Conservation (phyloP, 2,329 filamentous ascomycete genomes). For the Onygena corvina region DNA sequence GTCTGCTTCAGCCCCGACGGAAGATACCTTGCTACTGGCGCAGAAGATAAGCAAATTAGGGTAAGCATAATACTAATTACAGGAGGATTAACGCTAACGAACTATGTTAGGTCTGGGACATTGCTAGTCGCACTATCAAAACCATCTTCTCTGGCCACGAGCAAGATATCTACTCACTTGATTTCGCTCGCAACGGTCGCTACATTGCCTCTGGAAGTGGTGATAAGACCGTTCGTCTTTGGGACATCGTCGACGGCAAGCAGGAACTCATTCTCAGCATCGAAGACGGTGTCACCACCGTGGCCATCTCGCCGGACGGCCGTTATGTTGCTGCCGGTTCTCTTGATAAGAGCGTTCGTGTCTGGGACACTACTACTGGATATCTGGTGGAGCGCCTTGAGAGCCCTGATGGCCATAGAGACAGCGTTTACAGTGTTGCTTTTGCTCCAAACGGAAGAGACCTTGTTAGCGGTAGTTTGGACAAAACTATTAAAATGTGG, state of each 20-base stretch:
- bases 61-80: slow-evolving; percentile 42
- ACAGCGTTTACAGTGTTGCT: slow-evolving; percentile 90
- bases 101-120: slow-evolving; percentile 77
- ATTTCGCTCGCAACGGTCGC: slow-evolving; percentile 85
- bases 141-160: slow-evolving; percentile 94
- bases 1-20: slow-evolving; percentile 98
- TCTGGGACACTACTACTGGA: slow-evolving; percentile 84
- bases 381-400: slow-evolving; percentile 85
- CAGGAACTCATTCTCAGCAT: slow-evolving; percentile 80
- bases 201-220: slow-evolving; percentile 93
- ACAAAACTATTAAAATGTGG: slow-evolving; percentile 99
- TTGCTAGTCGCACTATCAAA: slow-evolving; percentile 66
- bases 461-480: slow-evolving; percentile 84
- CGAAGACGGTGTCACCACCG: slow-evolving; percentile 93
- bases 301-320: slow-evolving; percentile 91
- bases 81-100: background rate
- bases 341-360: slow-evolving; percentile 91
- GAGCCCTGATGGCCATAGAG: slow-evolving; percentile 86
- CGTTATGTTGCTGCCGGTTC: slow-evolving; percentile 90
- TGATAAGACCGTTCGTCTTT: slow-evolving; percentile 85
- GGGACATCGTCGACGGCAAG: slow-evolving; percentile 79
- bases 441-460: slow-evolving; percentile 90
- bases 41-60: slow-evolving; percentile 92
- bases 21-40: slow-evolving; percentile 84
- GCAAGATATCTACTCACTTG: slow-evolving; percentile 94